These are phyloP conservation scores for Candida maltosa DNA, from an alignment of 805 yeast genomes.

Conservation along the genomic window DNA sequence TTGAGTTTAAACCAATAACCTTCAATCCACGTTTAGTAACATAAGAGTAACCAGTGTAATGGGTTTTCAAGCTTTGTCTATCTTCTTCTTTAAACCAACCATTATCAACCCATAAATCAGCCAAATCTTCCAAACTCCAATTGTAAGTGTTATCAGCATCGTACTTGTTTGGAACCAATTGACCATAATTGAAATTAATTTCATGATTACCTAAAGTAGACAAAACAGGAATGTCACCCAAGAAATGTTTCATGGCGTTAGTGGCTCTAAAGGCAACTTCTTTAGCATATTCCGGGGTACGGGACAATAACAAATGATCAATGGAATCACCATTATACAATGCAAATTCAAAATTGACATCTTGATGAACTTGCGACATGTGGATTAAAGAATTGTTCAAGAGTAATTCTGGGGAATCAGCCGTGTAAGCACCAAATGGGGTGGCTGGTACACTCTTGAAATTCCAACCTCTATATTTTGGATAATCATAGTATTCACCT, in stretches of 20 bases:
- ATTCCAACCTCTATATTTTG: slow-evolving; percentile 21
- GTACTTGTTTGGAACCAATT: slow-evolving; percentile 48
- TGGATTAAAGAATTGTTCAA: slow-evolving; percentile 52
- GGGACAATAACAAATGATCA: slow-evolving; percentile 57
- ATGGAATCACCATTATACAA: slow-evolving; percentile 73
- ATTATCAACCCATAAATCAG: slow-evolving; percentile 30
- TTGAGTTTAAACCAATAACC: slow-evolving; percentile 61
- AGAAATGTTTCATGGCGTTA: slow-evolving; percentile 49
- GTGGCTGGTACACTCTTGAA: slow-evolving; percentile 45
- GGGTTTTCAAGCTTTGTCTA: slow-evolving; percentile 30
- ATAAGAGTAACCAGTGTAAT: slow-evolving; percentile 62
- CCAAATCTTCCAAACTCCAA: slow-evolving; percentile 34
- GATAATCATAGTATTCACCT: slow-evolving; percentile 34
- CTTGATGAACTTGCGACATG: slow-evolving; percentile 10
- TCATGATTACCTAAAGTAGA: slow-evolving; percentile 71
- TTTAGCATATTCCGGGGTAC: slow-evolving; percentile 59
- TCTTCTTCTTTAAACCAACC: slow-evolving; percentile 33
- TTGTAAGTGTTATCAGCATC: slow-evolving; percentile 27
- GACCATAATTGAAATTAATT: slow-evolving; percentile 69
- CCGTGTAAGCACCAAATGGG: slow-evolving; percentile 58
- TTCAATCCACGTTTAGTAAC: slow-evolving; percentile 55
- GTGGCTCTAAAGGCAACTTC: slow-evolving; percentile 73
- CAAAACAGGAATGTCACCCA: slow-evolving; percentile 54
- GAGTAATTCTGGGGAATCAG: slow-evolving; percentile 65
- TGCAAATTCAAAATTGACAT: slow-evolving; percentile 51